A percentile compares a stretch with the other conserved stretches of the same genome.
Evolutionary conservation across 495 filamentous ascomycete species (phyloP).

Genomic region (Penicillium antarcticum): DNA sequence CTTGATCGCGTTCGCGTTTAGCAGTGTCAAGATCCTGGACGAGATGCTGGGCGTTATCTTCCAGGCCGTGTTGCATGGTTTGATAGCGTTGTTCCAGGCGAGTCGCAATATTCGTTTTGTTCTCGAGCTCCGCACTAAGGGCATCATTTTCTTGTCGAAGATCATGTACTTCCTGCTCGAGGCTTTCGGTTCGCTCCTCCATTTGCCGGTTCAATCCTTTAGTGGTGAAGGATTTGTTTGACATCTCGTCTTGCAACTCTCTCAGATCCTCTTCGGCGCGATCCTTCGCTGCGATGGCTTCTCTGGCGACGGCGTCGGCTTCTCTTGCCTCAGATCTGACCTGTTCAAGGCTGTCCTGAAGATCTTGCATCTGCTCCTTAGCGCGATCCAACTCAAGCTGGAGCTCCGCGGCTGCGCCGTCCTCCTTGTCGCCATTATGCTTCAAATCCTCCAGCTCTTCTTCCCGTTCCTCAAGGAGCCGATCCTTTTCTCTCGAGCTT

Average conservation of each 20-base stretch:
- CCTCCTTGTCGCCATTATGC: constrained; percentile 47
- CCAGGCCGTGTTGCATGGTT: constrained; percentile 39
- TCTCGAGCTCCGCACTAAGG: constrained; percentile 48
- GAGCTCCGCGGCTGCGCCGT: constrained; percentile 48
- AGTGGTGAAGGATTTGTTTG: constrained; percentile 72
- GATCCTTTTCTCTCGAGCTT: constrained; percentile 62
- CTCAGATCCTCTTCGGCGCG: constrained; percentile 47
- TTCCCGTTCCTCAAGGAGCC: constrained; percentile 59
- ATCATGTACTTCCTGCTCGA: constrained; percentile 61
- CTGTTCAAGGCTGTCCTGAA: constrained; percentile 58
- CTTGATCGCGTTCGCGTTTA: constrained; percentile 34
- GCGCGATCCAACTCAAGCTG: constrained; percentile 51
- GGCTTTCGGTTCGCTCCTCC: constrained; percentile 62
- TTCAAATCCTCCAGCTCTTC: constrained; percentile 61
- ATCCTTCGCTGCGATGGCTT: constrained; percentile 59
- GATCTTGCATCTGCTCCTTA: constrained; percentile 55
- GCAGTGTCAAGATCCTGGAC: constrained; percentile 41
- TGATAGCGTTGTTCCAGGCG: constrained; percentile 41
- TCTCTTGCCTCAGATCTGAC: constrained; percentile 52
- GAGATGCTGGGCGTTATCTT: constrained; percentile 39
- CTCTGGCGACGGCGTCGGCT: constrained; percentile 56
- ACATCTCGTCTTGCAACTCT: constrained; percentile 71
- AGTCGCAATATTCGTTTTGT: constrained; percentile 39
- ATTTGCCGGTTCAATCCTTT: constrained; percentile 74
- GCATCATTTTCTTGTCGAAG: constrained; percentile 56